Evolutionary conservation across 495 filamentous ascomycete species (phyloP).

Genomic region (Parmelia sp.): DNA sequence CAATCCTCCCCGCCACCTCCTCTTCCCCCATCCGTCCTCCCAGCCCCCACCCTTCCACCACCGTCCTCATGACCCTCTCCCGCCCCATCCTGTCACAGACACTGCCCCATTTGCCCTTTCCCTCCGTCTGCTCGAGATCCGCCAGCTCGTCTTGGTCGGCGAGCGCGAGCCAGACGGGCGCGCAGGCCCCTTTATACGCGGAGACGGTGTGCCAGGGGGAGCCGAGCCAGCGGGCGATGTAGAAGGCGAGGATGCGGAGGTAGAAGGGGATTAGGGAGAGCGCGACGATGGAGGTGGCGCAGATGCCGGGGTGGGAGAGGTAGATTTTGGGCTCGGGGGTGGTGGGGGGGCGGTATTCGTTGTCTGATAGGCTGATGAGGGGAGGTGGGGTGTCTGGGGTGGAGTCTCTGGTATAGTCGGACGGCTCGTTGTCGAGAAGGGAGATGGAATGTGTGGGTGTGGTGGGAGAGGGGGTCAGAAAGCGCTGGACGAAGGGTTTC

Average conservation of each 20-base stretch:
- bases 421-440: conserved; percentile 15
- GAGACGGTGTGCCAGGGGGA: conserved; percentile 79
- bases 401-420: background rate
- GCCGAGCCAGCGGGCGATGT: conserved; percentile 67
- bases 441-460: conserved; percentile 22
- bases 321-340: conserved; percentile 53
- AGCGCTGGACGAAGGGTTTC: conserved; percentile 47
- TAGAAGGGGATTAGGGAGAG: conserved; percentile 58
- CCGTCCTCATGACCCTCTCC: conserved; percentile 59
- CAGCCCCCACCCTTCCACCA: conserved; percentile 81
- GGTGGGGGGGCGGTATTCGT: conserved; percentile 12
- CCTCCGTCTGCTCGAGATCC: conserved; percentile 45
- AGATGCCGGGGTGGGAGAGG: conserved; percentile 81
- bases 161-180: conserved; percentile 74
- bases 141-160: conserved; percentile 61
- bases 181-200: conserved; percentile 68
- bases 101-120: conserved; percentile 80
- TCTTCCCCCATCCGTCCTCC: conserved; percentile 58
- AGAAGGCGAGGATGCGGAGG: conserved; percentile 59
- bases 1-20: conserved; percentile 40
- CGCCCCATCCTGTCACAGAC: conserved; percentile 52
- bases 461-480: conserved; percentile 40
- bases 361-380: conserved; percentile 16
- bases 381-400: conserved; percentile 9
- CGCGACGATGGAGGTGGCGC: conserved; percentile 70